phyloP scores from a whole-genome alignment of 805 yeast species.

The Metschnikowia noctiluminum region DNA sequence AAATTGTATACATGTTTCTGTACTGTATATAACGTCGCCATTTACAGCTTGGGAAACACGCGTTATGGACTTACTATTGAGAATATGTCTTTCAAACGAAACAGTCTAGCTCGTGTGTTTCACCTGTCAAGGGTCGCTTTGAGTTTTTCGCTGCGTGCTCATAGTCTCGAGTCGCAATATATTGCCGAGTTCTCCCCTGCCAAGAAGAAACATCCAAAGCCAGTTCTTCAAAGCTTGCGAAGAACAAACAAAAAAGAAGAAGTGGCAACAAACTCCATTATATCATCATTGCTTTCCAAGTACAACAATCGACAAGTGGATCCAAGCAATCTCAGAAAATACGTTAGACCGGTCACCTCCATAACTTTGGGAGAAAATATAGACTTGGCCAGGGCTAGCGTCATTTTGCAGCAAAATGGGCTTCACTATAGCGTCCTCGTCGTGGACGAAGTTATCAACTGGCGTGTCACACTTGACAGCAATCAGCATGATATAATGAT shows the following conservation, averaged over 20 bases:
- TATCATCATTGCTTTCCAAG: constrained; percentile 16
- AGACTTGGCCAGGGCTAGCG: constrained; percentile 49
- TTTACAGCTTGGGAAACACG: too few species aligned
- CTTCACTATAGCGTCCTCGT: constrained; percentile 33
- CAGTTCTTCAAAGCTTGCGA: constrained; percentile 13
- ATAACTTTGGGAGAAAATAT: constrained; percentile 72
- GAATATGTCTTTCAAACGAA: not conserved
- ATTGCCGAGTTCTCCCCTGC: not conserved
- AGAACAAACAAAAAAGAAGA: constrained; percentile 26
- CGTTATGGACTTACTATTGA: too few species aligned
- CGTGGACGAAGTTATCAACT: constrained; percentile 66
- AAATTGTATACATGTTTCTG: too few species aligned
- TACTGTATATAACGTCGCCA: too few species aligned
- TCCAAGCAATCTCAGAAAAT: constrained; percentile 23
- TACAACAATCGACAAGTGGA: constrained; percentile 17
- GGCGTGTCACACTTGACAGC: constrained; percentile 28
- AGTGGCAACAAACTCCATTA: constrained; percentile 14
- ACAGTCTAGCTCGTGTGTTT: not conserved
- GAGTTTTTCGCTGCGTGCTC: not conserved
- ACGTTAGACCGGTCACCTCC: constrained; percentile 55
- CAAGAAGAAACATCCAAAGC: constrained; percentile 9
- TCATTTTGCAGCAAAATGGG: constrained; percentile 28
- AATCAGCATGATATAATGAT: constrained; percentile 55
- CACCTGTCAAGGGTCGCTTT: not conserved
- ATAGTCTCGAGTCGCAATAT: constrained; percentile 1